phyloP scores from a whole-genome alignment of 73 alveolate genomes.

The Stentor coeruleus region DNA sequence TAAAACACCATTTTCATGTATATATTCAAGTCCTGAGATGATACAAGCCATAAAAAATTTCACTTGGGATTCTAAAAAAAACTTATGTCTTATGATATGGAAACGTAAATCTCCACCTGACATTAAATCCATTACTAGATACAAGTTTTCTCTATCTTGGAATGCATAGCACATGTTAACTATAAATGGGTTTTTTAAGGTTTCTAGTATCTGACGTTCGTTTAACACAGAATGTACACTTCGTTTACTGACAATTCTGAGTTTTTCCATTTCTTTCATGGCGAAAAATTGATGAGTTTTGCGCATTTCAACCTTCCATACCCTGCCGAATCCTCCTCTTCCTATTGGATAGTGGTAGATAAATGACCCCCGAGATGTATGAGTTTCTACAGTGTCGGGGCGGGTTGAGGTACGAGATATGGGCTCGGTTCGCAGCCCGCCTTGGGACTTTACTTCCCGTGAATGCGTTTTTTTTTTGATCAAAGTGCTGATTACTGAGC shows the following conservation, averaged over 20 bases:
- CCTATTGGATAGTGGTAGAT: too few species aligned
- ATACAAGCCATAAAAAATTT: slow-evolving; percentile 69
- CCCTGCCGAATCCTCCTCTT: slow-evolving; percentile 55
- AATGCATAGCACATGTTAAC: slow-evolving; percentile 91
- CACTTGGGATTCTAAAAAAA: slow-evolving; percentile 73
- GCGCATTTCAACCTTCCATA: slow-evolving; percentile 51
- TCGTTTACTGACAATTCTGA: slow-evolving; percentile 67
- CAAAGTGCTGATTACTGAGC: too few species aligned
- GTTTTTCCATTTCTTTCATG: slow-evolving; percentile 21
- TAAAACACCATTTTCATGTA: slow-evolving; percentile 76
- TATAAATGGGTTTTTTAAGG: slow-evolving; percentile 42
- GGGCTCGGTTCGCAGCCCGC: too few species aligned
- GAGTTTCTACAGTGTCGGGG: too few species aligned
- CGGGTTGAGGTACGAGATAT: too few species aligned
- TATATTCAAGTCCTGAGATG: slow-evolving; percentile 66
- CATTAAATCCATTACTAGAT: slow-evolving; percentile 80
- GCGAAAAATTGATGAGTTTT: slow-evolving; percentile 47
- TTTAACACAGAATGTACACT: slow-evolving; percentile 71
- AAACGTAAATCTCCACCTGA: slow-evolving; percentile 94
- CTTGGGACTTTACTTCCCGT: too few species aligned
- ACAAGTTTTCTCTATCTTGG: slow-evolving; percentile 84
- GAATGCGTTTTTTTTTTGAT: too few species aligned
- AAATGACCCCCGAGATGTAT: too few species aligned
- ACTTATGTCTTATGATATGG: slow-evolving; percentile 69
- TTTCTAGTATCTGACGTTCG: slow-evolving; percentile 74